These are phyloP conservation scores for Cutaneotrichosporon arboriforme DNA, from an alignment of 1,284 basidiomycete genomes.

Conservation along the genomic window DNA sequence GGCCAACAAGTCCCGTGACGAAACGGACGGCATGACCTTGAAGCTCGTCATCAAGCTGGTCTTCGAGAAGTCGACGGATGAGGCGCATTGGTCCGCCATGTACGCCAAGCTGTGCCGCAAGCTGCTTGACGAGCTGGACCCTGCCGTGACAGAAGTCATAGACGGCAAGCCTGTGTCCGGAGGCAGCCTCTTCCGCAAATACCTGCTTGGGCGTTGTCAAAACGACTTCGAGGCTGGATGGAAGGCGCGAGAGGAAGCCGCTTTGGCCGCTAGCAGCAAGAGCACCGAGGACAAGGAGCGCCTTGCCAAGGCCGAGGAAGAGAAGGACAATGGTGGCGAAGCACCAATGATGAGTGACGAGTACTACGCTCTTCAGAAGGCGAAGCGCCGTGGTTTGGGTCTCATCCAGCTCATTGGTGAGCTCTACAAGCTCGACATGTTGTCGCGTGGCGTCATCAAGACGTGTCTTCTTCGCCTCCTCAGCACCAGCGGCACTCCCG, in stretches of 20 bases:
- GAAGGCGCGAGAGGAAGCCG: slow-evolving; percentile 55
- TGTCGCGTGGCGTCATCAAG: slow-evolving; percentile 92
- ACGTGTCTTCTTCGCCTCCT: slow-evolving; percentile 93
- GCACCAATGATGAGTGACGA: slow-evolving; percentile 83
- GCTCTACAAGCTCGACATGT: slow-evolving; percentile 93
- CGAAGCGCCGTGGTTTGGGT: slow-evolving; percentile 93
- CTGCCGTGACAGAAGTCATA: slow-evolving; percentile 78
- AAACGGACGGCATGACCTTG: slow-evolving; percentile 88
- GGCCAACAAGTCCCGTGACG: slow-evolving; percentile 89
- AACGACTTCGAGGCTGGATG: slow-evolving; percentile 88
- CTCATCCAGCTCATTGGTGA: slow-evolving; percentile 97
- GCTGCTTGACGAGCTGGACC: slow-evolving; percentile 84
- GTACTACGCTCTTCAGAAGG: slow-evolving; percentile 94
- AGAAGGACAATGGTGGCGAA: slow-evolving; percentile 36
- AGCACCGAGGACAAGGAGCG: slow-evolving; percentile 55
- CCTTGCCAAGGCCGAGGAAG: slow-evolving; percentile 50
- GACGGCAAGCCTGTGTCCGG: slow-evolving; percentile 81
- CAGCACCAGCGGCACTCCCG: slow-evolving; percentile 84
- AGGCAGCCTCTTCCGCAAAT: slow-evolving; percentile 81
- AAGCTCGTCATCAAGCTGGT: slow-evolving; percentile 93
- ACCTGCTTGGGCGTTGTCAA: slow-evolving; percentile 86
- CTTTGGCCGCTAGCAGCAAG: slow-evolving; percentile 54
- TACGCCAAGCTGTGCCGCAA: slow-evolving; percentile 90
- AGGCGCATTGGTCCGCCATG: slow-evolving; percentile 93
- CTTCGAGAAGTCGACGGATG: slow-evolving; percentile 95